Conservation (phyloP, 306 rosid species). For the Trifolium fragiferum region DNA sequence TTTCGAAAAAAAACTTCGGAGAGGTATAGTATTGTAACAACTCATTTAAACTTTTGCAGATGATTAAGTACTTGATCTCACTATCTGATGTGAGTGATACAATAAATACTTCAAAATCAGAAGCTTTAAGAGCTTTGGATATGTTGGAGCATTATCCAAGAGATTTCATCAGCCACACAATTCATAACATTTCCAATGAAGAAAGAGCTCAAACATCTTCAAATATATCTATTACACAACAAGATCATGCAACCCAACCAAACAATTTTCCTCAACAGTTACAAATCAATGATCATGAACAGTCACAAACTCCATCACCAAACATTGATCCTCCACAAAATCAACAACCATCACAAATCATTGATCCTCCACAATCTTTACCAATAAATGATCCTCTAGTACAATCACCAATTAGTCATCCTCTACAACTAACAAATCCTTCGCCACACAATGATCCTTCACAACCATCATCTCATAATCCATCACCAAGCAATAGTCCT, state of each 20-base stretch:
- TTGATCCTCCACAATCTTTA: background rate
- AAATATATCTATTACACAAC: background rate
- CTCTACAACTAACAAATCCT: background rate
- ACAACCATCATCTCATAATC: background rate
- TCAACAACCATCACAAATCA: background rate
- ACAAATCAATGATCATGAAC: background rate
- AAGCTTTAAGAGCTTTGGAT: constrained; percentile 13
- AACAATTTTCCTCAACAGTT: background rate
- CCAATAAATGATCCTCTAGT: background rate
- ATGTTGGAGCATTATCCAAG: background rate
- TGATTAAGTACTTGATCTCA: constrained; percentile 40
- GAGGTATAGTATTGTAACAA: background rate
- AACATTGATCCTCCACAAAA: background rate
- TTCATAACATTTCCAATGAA: constrained; percentile 20
- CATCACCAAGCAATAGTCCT: constrained; percentile 2
- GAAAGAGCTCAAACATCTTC: constrained; percentile 27
- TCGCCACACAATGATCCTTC: background rate
- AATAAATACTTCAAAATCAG: background rate
- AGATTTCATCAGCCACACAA: constrained; percentile 4
- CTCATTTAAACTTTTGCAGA: constrained; percentile 31
- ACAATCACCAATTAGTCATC: background rate
- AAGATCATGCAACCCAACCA: background rate
- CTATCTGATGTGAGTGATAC: constrained; percentile 27
- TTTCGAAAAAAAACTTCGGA: too few relatives aligned
- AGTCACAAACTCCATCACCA: background rate